Base-by-base conservation (phyloP, 148 eudicot species). In the Silene latifolia region DNA sequence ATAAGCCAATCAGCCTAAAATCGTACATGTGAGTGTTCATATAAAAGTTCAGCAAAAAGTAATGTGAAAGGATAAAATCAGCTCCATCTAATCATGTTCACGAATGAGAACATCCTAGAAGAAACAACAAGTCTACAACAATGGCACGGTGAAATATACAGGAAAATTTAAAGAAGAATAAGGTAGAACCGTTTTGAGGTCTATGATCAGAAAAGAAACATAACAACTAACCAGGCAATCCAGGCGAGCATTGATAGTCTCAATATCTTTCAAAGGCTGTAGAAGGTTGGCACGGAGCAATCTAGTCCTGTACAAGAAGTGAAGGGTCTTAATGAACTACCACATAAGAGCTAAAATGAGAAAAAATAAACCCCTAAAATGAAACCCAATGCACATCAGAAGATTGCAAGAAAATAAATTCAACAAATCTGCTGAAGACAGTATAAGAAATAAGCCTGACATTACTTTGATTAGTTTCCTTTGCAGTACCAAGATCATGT, bases 221-320 rank as follows among this genome's bases (percentile, higher is more conserved):
- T 53, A 63, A 17, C 74, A 47, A 83, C 95, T 88, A 67, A 92
- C 99, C 91, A 96, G 89, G 85, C 99, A 96, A 87, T 96, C 98
- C 74, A 96, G 91, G 62, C 98, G 89, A 82, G 98, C 89, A 70
- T 85, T 90, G 72, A 96, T 89, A 58, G 99, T 92, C 81, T 89
- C 98, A 74, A 83, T 89, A 78, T 92, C 98, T 85, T 96, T 96
- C 71, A 92, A 84, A 44, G 99, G 99, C 90, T 95, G 98, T 86
- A 92, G 86, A 79, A 96, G 98, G 82, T 96, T 96, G 74, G 99
- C 94, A 59, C 99, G 93, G 60, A 96, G 97, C 82, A 96, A 91
- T 82, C 99, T 88, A 42, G 98, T 88, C 69, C 99, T 96, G 92
- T 79, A 85, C 69, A 75, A n/a, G n/a, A n/a, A 74, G 63, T 35